Base-by-base conservation (phyloP, 805 yeast species). In the Ogataea angusta region DNA sequence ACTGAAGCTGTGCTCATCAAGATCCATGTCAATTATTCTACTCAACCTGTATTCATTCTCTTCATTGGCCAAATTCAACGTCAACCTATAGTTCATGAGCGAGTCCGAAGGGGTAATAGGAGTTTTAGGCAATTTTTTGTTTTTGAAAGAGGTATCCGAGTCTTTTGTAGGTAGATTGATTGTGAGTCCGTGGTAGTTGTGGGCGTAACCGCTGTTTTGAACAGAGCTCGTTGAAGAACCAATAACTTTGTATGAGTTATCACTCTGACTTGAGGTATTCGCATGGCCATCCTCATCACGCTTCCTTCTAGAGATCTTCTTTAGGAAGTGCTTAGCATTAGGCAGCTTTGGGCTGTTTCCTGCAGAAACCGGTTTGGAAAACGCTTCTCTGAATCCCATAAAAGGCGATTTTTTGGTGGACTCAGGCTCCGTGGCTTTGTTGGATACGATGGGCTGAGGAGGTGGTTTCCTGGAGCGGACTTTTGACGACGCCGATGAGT, bases 41-140 rank as follows among this genome's bases (percentile, higher is more conserved):
- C 53, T 49, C 36, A 53, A 34, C 35, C 56, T 42, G 34, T 38
- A 13, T 22, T 49, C 53, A 10, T 46, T 48, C 8, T 49, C 57
- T 17, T 54, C 56, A 34, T 42, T 45, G 1, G 56, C 54, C 33
- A 54, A 23, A 27, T 47, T 43, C 32, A 57, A 26, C 2, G 60
- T 53, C 30, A 57, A 28, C 34, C 62, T 44, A 39, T 57, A 57
- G 28, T 57, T 57, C 52, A 51, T 45, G 30, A 57, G 36, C 19
- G 54, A 43, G 18, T 57, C 60, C 10, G 56, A 48, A n/a, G 54
- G 52, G 4, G 49, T 46, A 12, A 41, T 19, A 3, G 60, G 60
- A 2, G 60, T 53, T 16, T 44, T 43, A 12, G 57, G 57, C 7
- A 52, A 36, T 18, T 49, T 45, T 27, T 46, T 51, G 27, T 43